Evolutionary conservation across 2,329 filamentous ascomycete species (phyloP), one percentile per base, ranked within the genome.

Genomic region (Exophiala lecanii-corni): DNA sequence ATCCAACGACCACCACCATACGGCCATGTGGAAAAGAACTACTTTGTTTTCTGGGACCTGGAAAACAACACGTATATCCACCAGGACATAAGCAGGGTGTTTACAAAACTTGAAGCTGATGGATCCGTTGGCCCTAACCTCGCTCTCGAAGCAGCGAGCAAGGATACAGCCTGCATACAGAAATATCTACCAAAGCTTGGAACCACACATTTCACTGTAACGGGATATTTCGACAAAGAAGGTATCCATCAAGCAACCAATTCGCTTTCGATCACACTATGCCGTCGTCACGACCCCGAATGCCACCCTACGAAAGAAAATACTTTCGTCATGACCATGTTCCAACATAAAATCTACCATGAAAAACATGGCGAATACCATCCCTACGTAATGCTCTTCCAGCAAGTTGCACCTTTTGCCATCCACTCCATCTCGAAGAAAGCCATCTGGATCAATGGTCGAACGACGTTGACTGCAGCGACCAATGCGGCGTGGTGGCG

Each of bases 31-130:
- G 76, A 81, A 60, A 81, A 81, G 69, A 81, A 81, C 54, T 81
- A 69, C 66, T 81, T 81, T 49, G 47, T 76, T 2, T 81, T 81
- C 60, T 81, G 77, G 77, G 75, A 79, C 47, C 43, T 49, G 0
- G 44, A 62, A 1, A 68, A 66, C 4, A 56, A 65, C 17, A 61
- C 70, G 39, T 76, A 77, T 55, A 63, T 66, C 48, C 78, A 81
- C 55, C 71, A 78, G 55, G 74, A 79, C 49, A 56, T 78, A 2
- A 62, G 60, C 13, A 70, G 77, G 0, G 62, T 62, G 1, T 79
- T 78, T 50, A 67, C 75, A 0, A 59, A 62, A 31, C 54, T 79
- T 9, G 35, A 33, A 13, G 23, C 49, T 1, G 68, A 75, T 48
- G 76, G 74, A 3, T 65, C 65, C 0, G 68, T 66, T 1, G 70